These are phyloP conservation scores for Brasilioporus rufonigricans DNA, from an alignment of 768 basidiomycete species.

Conservation along the genomic window DNA sequence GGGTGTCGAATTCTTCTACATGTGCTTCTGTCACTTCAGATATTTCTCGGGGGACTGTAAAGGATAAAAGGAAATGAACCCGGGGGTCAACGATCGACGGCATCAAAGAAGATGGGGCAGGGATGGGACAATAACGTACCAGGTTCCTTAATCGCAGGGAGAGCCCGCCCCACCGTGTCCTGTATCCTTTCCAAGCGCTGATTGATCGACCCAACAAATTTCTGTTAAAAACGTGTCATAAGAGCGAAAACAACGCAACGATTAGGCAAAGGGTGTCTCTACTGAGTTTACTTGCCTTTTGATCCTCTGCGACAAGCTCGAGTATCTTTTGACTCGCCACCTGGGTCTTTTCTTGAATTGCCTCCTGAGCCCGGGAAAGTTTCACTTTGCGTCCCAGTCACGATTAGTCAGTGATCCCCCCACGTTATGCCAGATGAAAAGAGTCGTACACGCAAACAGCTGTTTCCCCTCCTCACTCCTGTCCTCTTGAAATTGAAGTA, in stretches of 20 bases:
- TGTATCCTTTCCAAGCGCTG: constrained; percentile 15
- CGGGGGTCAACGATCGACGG: too few species aligned
- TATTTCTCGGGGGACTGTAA: constrained; percentile 12
- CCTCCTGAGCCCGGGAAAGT: constrained; percentile 12
- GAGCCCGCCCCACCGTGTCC: constrained; percentile 4
- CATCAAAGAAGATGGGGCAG: neutral
- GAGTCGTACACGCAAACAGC: constrained; percentile 9
- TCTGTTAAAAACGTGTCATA: neutral
- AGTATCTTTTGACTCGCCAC: constrained; percentile 13
- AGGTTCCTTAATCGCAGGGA: constrained; percentile 14
- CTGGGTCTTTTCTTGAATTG: constrained; percentile 18
- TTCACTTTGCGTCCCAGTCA: neutral
- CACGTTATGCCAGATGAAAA: neutral
- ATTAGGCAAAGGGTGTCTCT: neutral
- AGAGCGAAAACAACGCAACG: neutral
- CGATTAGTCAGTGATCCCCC: neutral
- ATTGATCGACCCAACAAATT: constrained; percentile 10
- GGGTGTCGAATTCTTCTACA: constrained; percentile 9
- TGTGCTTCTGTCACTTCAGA: constrained; percentile 11
- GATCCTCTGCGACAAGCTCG: constrained; percentile 15
- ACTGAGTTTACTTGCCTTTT: constrained; percentile 1
- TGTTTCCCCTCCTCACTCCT: constrained; percentile 16
- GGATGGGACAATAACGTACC: neutral
- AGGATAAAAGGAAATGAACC: neutral
- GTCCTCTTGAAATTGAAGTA: constrained; percentile 22